Evolutionary conservation across 129 eudicot genomes (phyloP), one percentile per base, ranked within the genome.

Genomic region (Lactuca sativa): DNA sequence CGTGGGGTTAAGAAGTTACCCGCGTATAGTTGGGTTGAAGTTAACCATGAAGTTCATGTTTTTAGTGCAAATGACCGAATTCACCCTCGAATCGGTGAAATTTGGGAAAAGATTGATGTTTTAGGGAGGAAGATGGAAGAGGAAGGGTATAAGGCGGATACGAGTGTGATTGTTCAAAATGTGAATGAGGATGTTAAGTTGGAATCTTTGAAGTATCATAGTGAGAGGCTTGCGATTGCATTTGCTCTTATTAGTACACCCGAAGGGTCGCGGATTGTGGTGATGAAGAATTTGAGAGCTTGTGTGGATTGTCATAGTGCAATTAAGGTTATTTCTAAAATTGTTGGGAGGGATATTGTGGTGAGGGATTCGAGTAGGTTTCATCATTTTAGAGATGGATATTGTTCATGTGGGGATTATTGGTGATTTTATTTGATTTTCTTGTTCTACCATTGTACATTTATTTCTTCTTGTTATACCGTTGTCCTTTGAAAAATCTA

Each of bases 301-400:
- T 88, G 97, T 59, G 44, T 71, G 37, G 97, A 91, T 63, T 91
- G 92, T 65, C 97, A 88, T 77, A 88, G 88, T 79, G 97, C 97
- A 59, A 91, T 91, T 61, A 91, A 88, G 79, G 64, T 86, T 15
- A 86, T 91, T 15, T 83, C 96, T 3, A 88, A 80, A 68, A 68
- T 91, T 71, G 96, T 82, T 72, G 70, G 84, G 51, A 79, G 96
- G 79, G 86, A 85, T 63, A 85, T 91, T 40, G 81, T 90, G 7
- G 90, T 91, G 2, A 78, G 93, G 77, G 93, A 88, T 74, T 82
- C 93, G 3, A 85, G 86, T 64, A 79, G 97, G 83, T 88, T 91
- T 65, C 97, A 91, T 73, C 95, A 80, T 65, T 91, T 91, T 69
- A 83, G 69, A 67, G 84, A 83, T 69, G 97, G 95, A 47, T 11